phyloP scores from a whole-genome alignment of 345 rosid species.

The Citrus glauca region DNA sequence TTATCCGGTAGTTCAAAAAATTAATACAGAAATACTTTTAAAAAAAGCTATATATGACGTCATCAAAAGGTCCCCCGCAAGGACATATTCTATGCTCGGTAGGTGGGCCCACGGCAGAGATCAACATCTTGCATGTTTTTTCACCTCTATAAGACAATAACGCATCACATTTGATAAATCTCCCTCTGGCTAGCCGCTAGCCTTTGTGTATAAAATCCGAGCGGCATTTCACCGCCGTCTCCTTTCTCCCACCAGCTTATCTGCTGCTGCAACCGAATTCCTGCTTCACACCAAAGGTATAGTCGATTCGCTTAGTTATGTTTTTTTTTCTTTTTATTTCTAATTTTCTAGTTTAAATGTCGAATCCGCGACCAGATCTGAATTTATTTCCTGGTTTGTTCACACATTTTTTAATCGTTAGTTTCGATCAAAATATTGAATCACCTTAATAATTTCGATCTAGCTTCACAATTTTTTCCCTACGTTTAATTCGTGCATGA shows the following conservation, averaged over 20 bases:
- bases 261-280: background rate
- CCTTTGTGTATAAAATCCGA: background rate
- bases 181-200: background rate
- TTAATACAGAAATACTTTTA: background rate
- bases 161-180: background rate
- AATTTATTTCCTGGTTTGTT: background rate
- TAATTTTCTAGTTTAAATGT: background rate
- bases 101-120: background rate
- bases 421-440: background rate
- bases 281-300: constrained; percentile 23
- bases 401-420: no score
- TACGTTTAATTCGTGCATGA: background rate
- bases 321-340: no score
- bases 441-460: background rate
- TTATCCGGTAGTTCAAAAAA: background rate
- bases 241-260: background rate
- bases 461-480: background rate
- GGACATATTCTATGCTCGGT: background rate
- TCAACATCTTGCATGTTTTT: background rate
- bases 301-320: background rate
- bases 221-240: background rate
- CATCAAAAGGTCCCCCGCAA: background rate
- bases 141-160: background rate
- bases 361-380: constrained; percentile 17
- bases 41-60: background rate